A percentile compares a stretch with the other conserved stretches of the same genome.
Conservation (phyloP, 768 basidiomycete genomes). For the Phylloporus sp. region DNA sequence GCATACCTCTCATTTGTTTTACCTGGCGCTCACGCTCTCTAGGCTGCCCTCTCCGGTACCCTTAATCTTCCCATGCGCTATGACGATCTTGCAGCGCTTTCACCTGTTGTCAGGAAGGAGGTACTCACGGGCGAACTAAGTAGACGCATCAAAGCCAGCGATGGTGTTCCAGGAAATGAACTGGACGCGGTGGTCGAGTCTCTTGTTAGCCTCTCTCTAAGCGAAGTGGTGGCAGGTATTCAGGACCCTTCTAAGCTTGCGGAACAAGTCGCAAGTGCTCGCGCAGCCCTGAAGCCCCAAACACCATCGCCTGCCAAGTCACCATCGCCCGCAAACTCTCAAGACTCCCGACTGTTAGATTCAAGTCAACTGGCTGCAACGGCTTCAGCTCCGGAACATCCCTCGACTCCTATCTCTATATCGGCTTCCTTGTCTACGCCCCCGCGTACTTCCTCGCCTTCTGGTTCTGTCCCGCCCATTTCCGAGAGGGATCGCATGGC, state of each 20-base stretch:
- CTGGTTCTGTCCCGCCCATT: conserved; percentile 51
- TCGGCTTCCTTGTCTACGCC: conserved; percentile 73
- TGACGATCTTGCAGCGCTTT: conserved; percentile 74
- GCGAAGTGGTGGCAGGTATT: conserved; percentile 71
- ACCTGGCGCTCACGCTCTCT: conserved; percentile 1
- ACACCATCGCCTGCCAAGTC: conserved; percentile 45
- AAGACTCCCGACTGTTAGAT: conserved; percentile 68
- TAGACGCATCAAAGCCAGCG: conserved; percentile 60
- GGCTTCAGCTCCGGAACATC: conserved; percentile 86
- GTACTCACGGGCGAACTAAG: conserved; percentile 80
- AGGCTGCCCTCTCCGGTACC: conserved; percentile 81
- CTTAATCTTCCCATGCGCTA: conserved; percentile 83
- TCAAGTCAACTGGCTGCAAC: conserved; percentile 61
- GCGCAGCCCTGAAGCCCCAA: conserved; percentile 33
- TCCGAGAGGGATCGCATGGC: conserved; percentile 76
- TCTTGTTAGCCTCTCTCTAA: conserved; percentile 63
- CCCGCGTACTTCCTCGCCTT: conserved; percentile 78
- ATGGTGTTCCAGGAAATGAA: conserved; percentile 48
- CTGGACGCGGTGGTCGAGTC: conserved; percentile 66
- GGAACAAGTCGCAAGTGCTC: conserved; percentile 53
- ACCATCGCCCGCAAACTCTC: conserved; percentile 51
- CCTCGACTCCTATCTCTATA: conserved; percentile 79
- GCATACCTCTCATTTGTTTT: conserved; percentile 14
- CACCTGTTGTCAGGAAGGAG: conserved; percentile 84
- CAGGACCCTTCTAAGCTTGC: conserved; percentile 63